These are phyloP conservation scores for Neurospora sp. DNA, from an alignment of 495 filamentous ascomycete species.

Conservation along the genomic window DNA sequence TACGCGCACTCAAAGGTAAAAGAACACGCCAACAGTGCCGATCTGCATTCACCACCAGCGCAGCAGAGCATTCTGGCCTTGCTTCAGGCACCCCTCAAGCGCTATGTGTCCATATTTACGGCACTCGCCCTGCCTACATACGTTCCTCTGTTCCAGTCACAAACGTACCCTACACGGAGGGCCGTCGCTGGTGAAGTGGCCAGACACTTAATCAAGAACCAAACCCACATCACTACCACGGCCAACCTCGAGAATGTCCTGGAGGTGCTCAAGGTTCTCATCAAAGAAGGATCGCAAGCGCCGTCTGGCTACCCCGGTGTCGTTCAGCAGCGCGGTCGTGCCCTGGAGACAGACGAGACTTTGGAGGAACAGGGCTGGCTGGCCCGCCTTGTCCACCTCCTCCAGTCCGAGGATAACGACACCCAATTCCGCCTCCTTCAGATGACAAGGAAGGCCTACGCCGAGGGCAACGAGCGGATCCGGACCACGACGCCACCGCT, in stretches of 20 bases:
- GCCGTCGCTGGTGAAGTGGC: slow-evolving; percentile 84
- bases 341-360: slow-evolving; percentile 78
- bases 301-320: slow-evolving; percentile 74
- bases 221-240: slow-evolving; percentile 62
- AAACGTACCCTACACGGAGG: slow-evolving; percentile 87
- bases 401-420: slow-evolving; percentile 75
- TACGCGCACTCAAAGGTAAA: slow-evolving; percentile 83
- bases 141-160: slow-evolving; percentile 76
- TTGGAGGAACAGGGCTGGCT: slow-evolving; percentile 97
- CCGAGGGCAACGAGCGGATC: slow-evolving; percentile 89
- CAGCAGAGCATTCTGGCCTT: slow-evolving; percentile 85
- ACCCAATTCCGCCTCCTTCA: slow-evolving; percentile 93
- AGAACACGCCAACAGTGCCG: slow-evolving; percentile 85
- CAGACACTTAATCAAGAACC: slow-evolving; percentile 65
- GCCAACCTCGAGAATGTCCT: slow-evolving; percentile 83
- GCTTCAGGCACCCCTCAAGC: slow-evolving; percentile 76
- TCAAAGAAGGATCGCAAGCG: slow-evolving; percentile 84
- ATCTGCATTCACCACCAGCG: slow-evolving; percentile 77
- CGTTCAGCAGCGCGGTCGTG: slow-evolving; percentile 54
- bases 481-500: slow-evolving; percentile 91
- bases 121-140: slow-evolving; percentile 85
- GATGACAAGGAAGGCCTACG: slow-evolving; percentile 75
- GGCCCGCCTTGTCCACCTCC: slow-evolving; percentile 80
- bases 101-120: slow-evolving; percentile 89
- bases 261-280: slow-evolving; percentile 76